Conservation (phyloP, 768 basidiomycete genomes). For the Pleurotus platypus region DNA sequence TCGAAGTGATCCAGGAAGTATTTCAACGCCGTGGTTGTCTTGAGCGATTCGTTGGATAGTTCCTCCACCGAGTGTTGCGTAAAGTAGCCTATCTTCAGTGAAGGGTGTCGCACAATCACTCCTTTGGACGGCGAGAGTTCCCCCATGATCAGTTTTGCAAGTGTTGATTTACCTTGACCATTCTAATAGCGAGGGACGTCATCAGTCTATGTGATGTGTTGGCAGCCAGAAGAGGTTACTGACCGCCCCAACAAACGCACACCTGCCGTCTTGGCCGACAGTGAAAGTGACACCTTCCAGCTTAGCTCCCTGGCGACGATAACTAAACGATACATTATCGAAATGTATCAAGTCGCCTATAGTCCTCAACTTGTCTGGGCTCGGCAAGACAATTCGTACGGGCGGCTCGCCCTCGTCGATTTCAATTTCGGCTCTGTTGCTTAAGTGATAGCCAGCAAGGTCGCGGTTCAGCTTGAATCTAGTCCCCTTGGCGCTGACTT, state of each 20-base stretch:
- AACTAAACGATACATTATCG: constrained; percentile 29
- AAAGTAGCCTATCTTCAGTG: constrained; percentile 55
- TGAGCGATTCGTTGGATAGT: constrained; percentile 25
- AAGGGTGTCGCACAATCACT: constrained; percentile 48
- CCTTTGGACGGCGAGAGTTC: constrained; percentile 24
- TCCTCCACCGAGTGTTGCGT: constrained; percentile 61
- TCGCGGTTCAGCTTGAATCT: constrained; percentile 60
- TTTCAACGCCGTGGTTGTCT: constrained; percentile 20
- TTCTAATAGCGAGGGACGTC: constrained; percentile 30
- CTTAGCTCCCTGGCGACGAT: constrained; percentile 18
- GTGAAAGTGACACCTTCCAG: constrained; percentile 30
- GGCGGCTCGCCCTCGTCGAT: constrained; percentile 33
- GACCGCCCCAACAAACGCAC: constrained; percentile 36
- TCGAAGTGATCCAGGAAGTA: constrained; percentile 22
- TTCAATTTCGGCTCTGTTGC: constrained; percentile 34
- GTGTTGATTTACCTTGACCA: constrained; percentile 56
- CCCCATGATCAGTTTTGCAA: constrained; percentile 44
- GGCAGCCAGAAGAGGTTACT: background rate
- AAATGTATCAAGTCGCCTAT: constrained; percentile 29
- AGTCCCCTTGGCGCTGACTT: constrained; percentile 35
- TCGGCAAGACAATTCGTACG: constrained; percentile 29
- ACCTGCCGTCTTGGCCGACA: constrained; percentile 31
- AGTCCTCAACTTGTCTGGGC: constrained; percentile 23
- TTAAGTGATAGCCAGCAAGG: constrained; percentile 27
- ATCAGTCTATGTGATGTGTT: background rate